Evolutionary conservation across 139 green algal genomes (phyloP).

Genomic region (Micractinium sp.): DNA sequence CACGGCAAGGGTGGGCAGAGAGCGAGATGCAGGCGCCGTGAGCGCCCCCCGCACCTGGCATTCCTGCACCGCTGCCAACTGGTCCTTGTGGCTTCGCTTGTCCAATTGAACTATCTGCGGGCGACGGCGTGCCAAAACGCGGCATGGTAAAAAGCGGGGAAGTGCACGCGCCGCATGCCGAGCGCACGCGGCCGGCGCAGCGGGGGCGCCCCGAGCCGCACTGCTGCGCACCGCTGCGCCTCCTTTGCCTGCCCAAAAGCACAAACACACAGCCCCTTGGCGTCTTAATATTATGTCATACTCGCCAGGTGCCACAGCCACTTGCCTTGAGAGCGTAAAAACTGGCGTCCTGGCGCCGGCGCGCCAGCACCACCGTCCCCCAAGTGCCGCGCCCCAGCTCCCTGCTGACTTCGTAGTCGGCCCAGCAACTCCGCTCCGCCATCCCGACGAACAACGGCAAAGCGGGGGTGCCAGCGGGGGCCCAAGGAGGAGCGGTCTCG

Average conservation of each 20-base stretch:
- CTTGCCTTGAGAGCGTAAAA: slow-evolving; percentile 12
- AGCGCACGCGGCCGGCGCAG: too few relatives aligned
- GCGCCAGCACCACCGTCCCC: not conserved
- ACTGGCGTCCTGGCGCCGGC: not conserved
- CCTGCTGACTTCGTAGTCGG: not conserved
- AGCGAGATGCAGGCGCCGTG: too few relatives aligned
- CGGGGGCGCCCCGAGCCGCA: too few relatives aligned
- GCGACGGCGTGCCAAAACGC: too few relatives aligned
- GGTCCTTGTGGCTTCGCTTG: not conserved
- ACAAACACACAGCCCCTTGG: too few relatives aligned
- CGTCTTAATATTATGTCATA: too few relatives aligned
- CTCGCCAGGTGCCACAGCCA: too few relatives aligned
- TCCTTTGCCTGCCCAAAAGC: too few relatives aligned
- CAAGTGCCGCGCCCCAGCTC: slow-evolving; percentile 13
- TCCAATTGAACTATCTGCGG: not conserved
- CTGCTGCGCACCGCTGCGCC: too few relatives aligned
- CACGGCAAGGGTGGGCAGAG: too few relatives aligned
- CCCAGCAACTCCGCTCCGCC: not conserved
- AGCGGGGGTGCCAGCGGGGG: not conserved
- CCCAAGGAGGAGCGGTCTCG: not conserved
- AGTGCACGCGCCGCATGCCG: not conserved
- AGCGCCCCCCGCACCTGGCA: not conserved
- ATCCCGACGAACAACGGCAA: not conserved
- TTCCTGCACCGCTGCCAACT: slow-evolving; percentile 15
- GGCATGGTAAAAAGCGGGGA: too few relatives aligned